Evolutionary conservation across 257 asterid genomes (phyloP).

Genomic region (Scutellaria galericulata): DNA sequence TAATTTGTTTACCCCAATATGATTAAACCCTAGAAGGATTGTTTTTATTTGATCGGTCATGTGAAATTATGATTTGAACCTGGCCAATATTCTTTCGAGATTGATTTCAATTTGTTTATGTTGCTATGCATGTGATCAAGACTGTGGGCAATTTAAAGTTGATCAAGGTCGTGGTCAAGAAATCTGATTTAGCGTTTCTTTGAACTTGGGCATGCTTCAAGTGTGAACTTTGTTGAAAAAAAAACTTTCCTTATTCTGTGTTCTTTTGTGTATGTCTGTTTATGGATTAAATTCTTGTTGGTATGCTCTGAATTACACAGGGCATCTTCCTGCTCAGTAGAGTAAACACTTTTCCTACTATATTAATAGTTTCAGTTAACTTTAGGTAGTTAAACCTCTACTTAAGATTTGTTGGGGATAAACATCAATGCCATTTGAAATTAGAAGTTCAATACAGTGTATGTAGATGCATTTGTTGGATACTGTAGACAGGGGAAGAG

Average conservation of each 20-base stretch:
- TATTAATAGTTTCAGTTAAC: neutral
- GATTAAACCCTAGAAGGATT: slow-evolving; percentile 37
- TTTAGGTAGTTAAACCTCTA: neutral
- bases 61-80: slow-evolving; percentile 16
- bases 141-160: slow-evolving; percentile 26
- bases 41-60: slow-evolving; percentile 14
- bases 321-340: slow-evolving; percentile 9
- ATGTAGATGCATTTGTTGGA: slow-evolving; percentile 2
- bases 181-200: slow-evolving; percentile 21
- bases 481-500: neutral
- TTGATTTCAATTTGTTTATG: slow-evolving; percentile 6
- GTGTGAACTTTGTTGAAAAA: slow-evolving; percentile 1
- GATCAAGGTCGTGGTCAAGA: slow-evolving; percentile 2
- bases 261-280: neutral
- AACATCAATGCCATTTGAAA: neutral
- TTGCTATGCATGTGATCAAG: slow-evolving; percentile 34
- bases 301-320: slow-evolving; percentile 18
- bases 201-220: slow-evolving; percentile 21
- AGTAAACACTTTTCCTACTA: neutral
- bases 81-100: neutral
- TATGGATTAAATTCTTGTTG: slow-evolving; percentile 6
- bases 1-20: slow-evolving; percentile 43
- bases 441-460: neutral
- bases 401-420: neutral
- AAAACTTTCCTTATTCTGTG: neutral